These are phyloP conservation scores for Crithidia thermophila DNA, from an alignment of 208 protist species.

Conservation along the genomic window DNA sequence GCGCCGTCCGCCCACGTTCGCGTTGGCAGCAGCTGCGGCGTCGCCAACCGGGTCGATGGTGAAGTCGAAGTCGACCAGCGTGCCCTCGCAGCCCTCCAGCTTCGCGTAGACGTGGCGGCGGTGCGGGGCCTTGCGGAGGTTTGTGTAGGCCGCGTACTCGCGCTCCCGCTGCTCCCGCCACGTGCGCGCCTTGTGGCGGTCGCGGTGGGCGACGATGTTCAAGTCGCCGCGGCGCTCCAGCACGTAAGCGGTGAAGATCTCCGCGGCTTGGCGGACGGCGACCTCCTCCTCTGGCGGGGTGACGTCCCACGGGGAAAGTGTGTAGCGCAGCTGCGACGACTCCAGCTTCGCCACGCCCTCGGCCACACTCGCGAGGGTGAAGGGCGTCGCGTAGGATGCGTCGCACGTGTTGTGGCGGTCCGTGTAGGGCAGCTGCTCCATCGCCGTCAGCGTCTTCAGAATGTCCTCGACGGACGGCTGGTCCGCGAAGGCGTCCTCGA, in stretches of 20 bases:
- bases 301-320: slow-evolving; percentile 81
- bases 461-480: slow-evolving; percentile 84
- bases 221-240: slow-evolving; percentile 65
- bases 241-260: slow-evolving; percentile 87
- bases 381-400: slow-evolving; percentile 55
- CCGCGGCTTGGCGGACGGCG: slow-evolving; percentile 66
- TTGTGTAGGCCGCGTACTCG: slow-evolving; percentile 75
- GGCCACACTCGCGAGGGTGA: slow-evolving; percentile 68
- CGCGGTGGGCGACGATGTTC: slow-evolving; percentile 59
- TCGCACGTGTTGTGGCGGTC: slow-evolving; percentile 82
- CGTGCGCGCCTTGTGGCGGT: slow-evolving; percentile 55
- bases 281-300: slow-evolving; percentile 79
- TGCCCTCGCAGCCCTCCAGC: slow-evolving; percentile 87
- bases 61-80: slow-evolving; percentile 87
- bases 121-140: slow-evolving; percentile 56
- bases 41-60: slow-evolving; percentile 46
- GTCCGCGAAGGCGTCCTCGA: slow-evolving; percentile 92
- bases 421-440: slow-evolving; percentile 70
- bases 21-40: slow-evolving; percentile 7
- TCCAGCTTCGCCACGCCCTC: slow-evolving; percentile 65
- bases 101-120: slow-evolving; percentile 81
- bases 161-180: slow-evolving; percentile 78
- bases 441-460: slow-evolving; percentile 67
- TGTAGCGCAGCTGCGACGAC: slow-evolving; percentile 69
- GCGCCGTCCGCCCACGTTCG: neutral